These are phyloP conservation scores for Tricholoma furcatifolium DNA, from an alignment of 768 basidiomycete genomes.

Conservation along the genomic window DNA sequence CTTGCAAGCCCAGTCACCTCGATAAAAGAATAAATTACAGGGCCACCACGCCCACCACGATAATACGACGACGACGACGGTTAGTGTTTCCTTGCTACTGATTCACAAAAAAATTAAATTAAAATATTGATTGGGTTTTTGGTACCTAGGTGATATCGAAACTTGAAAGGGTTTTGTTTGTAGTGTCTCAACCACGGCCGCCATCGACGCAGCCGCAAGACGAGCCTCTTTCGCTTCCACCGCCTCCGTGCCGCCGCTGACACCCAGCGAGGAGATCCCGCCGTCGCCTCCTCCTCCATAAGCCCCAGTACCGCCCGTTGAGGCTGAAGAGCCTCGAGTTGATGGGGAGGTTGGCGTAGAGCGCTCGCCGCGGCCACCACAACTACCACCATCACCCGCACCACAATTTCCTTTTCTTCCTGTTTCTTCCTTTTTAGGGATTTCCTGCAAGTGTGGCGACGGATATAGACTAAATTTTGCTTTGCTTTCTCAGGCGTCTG, in stretches of 20 bases:
- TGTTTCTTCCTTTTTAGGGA: no score
- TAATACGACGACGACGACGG: no score
- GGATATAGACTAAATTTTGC: no score
- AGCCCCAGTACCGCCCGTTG: no score
- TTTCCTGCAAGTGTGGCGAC: no score
- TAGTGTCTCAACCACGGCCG: conserved; percentile 30
- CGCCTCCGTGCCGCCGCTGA: conserved; percentile 29
- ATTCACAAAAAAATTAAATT: neutral
- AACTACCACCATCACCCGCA: conserved; percentile 21
- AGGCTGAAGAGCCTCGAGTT: no score
- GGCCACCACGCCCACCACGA: conserved; percentile 18
- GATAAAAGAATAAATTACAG: conserved; percentile 37
- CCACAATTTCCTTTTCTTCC: no score
- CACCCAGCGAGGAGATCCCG: conserved; percentile 27
- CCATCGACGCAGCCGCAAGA: conserved; percentile 27
- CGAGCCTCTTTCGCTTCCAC: conserved; percentile 24
- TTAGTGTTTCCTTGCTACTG: conserved; percentile 21
- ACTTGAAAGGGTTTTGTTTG: no score
- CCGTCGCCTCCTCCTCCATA: no score
- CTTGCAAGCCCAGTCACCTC: conserved; percentile 34
- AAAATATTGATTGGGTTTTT: conserved; percentile 4
- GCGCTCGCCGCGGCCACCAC: conserved; percentile 18
- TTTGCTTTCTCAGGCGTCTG: no score
- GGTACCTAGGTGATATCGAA: conserved; percentile 15
- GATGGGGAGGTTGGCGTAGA: no score